Conservation (phyloP, 169 alveolate species). For the Plasmodium vivax region DNA sequence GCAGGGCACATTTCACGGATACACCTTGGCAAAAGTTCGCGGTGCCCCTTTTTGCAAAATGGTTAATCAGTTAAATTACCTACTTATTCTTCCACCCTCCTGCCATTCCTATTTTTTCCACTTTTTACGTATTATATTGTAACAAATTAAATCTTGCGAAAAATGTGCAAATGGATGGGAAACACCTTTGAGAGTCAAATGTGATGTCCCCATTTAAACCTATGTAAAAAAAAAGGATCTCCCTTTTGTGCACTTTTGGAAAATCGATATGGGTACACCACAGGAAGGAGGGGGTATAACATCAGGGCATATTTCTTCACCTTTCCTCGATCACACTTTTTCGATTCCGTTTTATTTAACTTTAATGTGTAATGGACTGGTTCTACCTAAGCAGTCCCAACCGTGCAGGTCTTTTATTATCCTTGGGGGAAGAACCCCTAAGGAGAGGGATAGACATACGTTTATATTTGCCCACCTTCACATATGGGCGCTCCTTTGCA, state of each 20-base stretch:
- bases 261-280: not conserved
- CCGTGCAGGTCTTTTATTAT: not conserved
- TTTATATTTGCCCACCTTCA: not conserved
- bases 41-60: not conserved
- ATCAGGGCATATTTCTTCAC: not conserved
- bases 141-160: not conserved
- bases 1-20: not conserved
- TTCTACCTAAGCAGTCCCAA: not conserved
- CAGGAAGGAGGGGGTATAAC: not conserved
- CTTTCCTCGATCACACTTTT: not conserved
- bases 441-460: not conserved
- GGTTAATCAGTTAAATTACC: not conserved
- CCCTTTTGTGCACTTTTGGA: not conserved
- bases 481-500: not conserved
- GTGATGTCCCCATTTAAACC: not conserved
- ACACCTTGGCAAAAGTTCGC: not conserved
- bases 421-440: not conserved
- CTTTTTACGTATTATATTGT: not conserved
- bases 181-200: not conserved
- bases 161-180: not conserved
- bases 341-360: not conserved
- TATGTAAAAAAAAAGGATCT: not conserved
- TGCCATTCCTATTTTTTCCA: not conserved
- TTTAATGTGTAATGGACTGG: not conserved
- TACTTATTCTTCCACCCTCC: not conserved